These are phyloP conservation scores for Saccharomycopsis fibuligera DNA, from an alignment of 805 yeast genomes.

Conservation along the genomic window DNA sequence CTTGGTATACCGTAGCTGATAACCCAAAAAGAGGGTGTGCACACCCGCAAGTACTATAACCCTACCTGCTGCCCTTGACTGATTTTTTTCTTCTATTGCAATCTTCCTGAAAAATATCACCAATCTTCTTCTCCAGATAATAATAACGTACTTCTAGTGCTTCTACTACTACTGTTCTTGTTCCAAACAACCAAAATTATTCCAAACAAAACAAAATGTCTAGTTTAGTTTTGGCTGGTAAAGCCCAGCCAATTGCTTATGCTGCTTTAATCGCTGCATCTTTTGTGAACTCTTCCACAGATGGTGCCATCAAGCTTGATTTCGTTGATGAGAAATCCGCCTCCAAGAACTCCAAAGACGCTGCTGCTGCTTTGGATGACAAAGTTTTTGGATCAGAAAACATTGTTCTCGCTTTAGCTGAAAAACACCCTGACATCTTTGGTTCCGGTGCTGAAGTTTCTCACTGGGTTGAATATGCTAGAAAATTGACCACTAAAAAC, in stretches of 20 bases:
- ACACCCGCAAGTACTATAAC: too few species aligned
- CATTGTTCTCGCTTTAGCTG: slow-evolving; percentile 44
- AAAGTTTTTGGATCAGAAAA: slow-evolving; percentile 36
- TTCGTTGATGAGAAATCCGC: slow-evolving; percentile 69
- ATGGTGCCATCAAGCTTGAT: slow-evolving; percentile 49
- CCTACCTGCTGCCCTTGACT: too few species aligned
- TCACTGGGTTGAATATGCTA: slow-evolving; percentile 63
- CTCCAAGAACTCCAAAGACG: slow-evolving; percentile 34
- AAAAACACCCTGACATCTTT: slow-evolving; percentile 43
- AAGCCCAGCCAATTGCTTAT: slow-evolving; percentile 80
- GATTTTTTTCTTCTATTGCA: too few species aligned
- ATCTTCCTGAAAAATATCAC: too few species aligned
- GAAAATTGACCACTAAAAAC: slow-evolving; percentile 68
- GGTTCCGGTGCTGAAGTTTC: slow-evolving; percentile 33
- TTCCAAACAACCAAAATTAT: too few species aligned
- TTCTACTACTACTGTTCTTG: too few species aligned
- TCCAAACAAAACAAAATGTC: slow-evolving; percentile 6
- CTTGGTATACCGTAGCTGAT: too few species aligned
- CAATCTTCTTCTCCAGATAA: too few species aligned
- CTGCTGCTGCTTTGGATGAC: slow-evolving; percentile 39
- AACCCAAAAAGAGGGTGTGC: too few species aligned
- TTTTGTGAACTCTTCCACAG: slow-evolving; percentile 50
- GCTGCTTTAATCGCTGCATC: slow-evolving; percentile 73
- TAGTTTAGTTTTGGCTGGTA: slow-evolving; percentile 66
- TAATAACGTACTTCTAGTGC: too few species aligned